Base-by-base conservation (phyloP, 257 asterid species). In the Solanum raphanifolium region DNA sequence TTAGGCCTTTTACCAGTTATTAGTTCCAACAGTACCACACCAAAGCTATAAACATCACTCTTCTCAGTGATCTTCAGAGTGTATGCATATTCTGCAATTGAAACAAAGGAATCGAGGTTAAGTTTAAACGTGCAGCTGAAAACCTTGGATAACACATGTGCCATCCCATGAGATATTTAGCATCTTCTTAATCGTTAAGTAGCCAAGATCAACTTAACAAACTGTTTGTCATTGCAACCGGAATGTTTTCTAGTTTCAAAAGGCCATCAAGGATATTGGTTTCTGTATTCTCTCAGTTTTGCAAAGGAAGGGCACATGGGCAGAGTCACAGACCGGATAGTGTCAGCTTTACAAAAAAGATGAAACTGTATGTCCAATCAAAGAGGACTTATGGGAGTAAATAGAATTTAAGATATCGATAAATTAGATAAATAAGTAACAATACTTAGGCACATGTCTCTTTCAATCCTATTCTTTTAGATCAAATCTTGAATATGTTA, bases 1-100 rank as follows among this genome's bases (percentile, higher is more conserved):
- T 91, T 90, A 6, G 97, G 97, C 91, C 93, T 88, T 90, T 88
- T 94, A 68, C 98, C 96, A 0, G 92, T 93, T 48, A 95, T 87
- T 32, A 95, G 86, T 86, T 94, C 98, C 88, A 95, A 73, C 82
- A 94, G 88, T 87, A 95, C 93, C 27, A 95, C 92, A 5, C 98
- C 98, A 31, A 93, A 95, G 92, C 98, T 95, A 79, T 95, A 95
- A 12, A 95, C 96, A 32, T 95, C 98, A 32, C 98, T 94, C 94
- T 95, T 95, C 91, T 94, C 97, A 0, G 93, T 93, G 12, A 95
- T 93, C 87, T 92, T 94, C 93, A 93, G 66, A 0, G 97, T 95
- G 87, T 95, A 94, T 2, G 93, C 96, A 89, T 95, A 95, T 86
- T 95, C 98, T 95, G 93, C 93, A 90, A 74, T 25, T 6, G 69